phyloP scores from a whole-genome alignment of 306 rosid genomes.

The Cyclanthera cordifolia region DNA sequence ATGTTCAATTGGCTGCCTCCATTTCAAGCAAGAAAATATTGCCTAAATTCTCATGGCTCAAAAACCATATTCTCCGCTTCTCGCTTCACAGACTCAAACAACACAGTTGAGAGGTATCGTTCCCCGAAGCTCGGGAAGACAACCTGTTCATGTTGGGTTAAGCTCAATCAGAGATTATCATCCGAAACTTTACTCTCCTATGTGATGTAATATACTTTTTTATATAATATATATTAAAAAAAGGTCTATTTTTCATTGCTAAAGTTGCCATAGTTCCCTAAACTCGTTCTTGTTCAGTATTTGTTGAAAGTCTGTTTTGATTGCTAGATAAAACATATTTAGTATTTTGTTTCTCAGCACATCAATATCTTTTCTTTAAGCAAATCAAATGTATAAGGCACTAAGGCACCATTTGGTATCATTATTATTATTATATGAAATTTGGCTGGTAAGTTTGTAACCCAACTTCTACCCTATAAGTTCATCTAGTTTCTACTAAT shows the following conservation, averaged over 20 bases:
- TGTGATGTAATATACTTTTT: background rate
- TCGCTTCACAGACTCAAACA: background rate
- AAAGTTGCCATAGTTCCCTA: no score
- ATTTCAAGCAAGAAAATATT: background rate
- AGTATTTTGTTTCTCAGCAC: background rate
- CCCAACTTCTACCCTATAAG: no score
- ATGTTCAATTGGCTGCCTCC: background rate
- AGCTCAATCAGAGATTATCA: background rate
- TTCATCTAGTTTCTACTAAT: no score
- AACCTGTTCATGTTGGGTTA: constrained; percentile 10
- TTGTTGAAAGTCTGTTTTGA: background rate
- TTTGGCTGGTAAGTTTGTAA: no score
- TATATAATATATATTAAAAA: no score
- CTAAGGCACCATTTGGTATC: no score
- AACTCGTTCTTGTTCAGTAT: background rate
- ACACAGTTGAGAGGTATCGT: background rate
- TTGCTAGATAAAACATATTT: background rate
- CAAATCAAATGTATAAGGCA: no score
- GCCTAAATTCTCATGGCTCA: background rate
- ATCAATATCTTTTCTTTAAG: background rate
- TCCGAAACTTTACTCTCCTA: no score
- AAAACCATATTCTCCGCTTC: background rate
- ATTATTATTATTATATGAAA: no score
- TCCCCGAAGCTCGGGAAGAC: constrained; percentile 12
- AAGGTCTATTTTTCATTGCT: background rate